Evolutionary conservation across 352 stramenopile genomes (phyloP).

Genomic region (Globisporangium uncinulatum): DNA sequence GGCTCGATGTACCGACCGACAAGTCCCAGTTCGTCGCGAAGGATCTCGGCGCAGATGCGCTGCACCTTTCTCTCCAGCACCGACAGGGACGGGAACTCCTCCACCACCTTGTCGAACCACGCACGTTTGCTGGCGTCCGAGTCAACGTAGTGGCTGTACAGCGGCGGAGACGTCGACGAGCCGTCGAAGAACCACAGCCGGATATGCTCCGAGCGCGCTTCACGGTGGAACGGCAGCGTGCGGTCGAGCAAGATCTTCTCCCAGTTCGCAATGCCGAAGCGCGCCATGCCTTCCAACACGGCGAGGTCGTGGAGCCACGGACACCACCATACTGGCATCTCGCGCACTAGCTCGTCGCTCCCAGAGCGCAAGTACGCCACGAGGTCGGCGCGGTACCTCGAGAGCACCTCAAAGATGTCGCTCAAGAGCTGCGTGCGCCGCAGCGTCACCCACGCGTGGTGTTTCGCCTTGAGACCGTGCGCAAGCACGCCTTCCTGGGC

Average conservation of each 20-base stretch:
- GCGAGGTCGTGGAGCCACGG: conserved; percentile 83
- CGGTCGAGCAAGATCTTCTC: conserved; percentile 63
- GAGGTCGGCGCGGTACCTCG: conserved; percentile 28
- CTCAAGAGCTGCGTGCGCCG: conserved; percentile 68
- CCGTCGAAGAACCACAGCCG: conserved; percentile 69
- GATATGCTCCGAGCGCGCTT: conserved; percentile 65
- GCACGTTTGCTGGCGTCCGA: conserved; percentile 34
- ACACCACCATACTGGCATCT: conserved; percentile 88
- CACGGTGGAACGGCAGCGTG: conserved; percentile 66
- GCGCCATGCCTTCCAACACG: conserved; percentile 76
- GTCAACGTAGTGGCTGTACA: conserved; percentile 63
- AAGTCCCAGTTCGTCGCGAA: conserved; percentile 7
- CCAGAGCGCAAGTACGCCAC: conserved; percentile 55
- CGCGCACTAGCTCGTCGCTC: conserved; percentile 40
- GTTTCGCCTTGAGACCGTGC: conserved; percentile 81
- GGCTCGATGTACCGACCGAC: conserved; percentile 39
- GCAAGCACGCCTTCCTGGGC: conserved; percentile 76
- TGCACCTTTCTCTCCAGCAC: conserved; percentile 74
- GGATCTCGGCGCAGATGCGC: conserved; percentile 38
- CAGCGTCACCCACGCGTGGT: conserved; percentile 79
- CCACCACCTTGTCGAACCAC: conserved; percentile 58
- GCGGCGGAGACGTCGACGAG: conserved; percentile 34
- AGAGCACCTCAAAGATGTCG: conserved; percentile 63
- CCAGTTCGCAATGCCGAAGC: conserved; percentile 69
- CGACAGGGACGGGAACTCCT: conserved; percentile 72